Percentiles rank a stretch among this genome's conserved stretches.
Conservation (phyloP, 2,329 filamentous ascomycete genomes). For the Bipolaris gigantea region DNA sequence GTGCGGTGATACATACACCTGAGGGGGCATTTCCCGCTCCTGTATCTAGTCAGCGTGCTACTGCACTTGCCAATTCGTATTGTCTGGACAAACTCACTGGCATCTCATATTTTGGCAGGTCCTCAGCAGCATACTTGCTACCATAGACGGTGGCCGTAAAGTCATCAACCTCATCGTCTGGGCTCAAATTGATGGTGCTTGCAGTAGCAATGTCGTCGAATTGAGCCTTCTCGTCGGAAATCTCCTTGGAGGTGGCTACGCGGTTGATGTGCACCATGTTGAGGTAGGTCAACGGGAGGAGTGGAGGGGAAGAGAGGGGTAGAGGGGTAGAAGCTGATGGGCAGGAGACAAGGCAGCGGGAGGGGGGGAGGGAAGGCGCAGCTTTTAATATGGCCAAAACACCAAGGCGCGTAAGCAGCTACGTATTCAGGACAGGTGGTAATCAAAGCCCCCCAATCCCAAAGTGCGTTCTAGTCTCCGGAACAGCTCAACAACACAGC, state of each 20-base stretch:
- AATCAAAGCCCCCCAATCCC: neutral
- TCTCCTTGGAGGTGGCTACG: conserved; percentile 48
- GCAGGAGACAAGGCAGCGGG: neutral
- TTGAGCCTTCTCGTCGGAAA: conserved; percentile 32
- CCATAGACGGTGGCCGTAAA: conserved; percentile 85
- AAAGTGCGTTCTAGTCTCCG: neutral
- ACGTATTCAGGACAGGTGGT: too few relatives aligned
- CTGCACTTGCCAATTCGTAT: neutral
- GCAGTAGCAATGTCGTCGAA: conserved; percentile 21
- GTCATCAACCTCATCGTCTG: conserved; percentile 49
- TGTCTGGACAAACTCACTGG: conserved; percentile 60
- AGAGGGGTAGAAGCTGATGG: neutral
- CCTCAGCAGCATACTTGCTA: conserved; percentile 76
- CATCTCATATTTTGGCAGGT: conserved; percentile 83
- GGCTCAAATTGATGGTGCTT: conserved; percentile 30
- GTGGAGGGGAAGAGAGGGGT: neutral
- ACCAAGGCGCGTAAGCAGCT: neutral
- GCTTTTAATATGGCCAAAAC: conserved; percentile 15
- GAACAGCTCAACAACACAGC: conserved; percentile 4
- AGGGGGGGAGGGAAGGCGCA: conserved; percentile 1
- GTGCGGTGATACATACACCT: conserved; percentile 55
- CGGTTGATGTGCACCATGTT: conserved; percentile 55
- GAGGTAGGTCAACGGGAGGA: neutral
- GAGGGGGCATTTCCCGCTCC: conserved; percentile 76
- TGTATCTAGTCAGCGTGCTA: conserved; percentile 6